Conservation (phyloP, 1,139 yeast genomes). For the Debaryomyces nepalensis region DNA sequence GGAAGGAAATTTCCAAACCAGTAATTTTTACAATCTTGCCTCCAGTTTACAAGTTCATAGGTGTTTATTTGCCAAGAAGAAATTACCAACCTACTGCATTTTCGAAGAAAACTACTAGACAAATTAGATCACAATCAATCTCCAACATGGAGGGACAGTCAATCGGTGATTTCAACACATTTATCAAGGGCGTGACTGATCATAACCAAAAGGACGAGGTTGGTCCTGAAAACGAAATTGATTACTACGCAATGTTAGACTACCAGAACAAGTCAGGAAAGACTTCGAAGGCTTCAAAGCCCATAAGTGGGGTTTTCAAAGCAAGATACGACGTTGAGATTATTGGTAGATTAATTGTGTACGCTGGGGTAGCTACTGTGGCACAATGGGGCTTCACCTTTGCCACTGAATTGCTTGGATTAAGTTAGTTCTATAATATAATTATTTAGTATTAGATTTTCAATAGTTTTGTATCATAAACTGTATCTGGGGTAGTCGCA, state of each 20-base stretch:
- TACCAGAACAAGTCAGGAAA: slow-evolving; percentile 24
- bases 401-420: slow-evolving; percentile 12
- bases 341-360: slow-evolving; percentile 70
- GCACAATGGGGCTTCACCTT: slow-evolving; percentile 52
- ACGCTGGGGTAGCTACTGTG: slow-evolving; percentile 67
- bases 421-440: background rate
- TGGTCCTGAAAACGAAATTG: slow-evolving; percentile 49
- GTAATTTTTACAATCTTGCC: slow-evolving; percentile 54
- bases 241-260: slow-evolving; percentile 48
- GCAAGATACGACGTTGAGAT: slow-evolving; percentile 75
- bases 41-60: slow-evolving; percentile 50
- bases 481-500: slow-evolving; percentile 9
- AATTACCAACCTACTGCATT: slow-evolving; percentile 47
- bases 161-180: slow-evolving; percentile 40
- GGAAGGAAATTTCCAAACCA: slow-evolving; percentile 75
- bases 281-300: background rate
- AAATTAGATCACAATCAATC: slow-evolving; percentile 46
- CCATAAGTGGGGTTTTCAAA: slow-evolving; percentile 47
- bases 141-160: slow-evolving; percentile 40
- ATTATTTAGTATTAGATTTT: background rate
- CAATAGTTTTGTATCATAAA: background rate
- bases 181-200: slow-evolving; percentile 36
- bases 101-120: slow-evolving; percentile 37
- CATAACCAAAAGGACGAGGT: slow-evolving; percentile 33
- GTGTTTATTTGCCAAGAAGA: slow-evolving; percentile 47